Percentiles rank a stretch among this genome's conserved stretches.
Evolutionary conservation across 2,329 filamentous ascomycete genomes (phyloP).

Genomic region (Verticillium isaacii): DNA sequence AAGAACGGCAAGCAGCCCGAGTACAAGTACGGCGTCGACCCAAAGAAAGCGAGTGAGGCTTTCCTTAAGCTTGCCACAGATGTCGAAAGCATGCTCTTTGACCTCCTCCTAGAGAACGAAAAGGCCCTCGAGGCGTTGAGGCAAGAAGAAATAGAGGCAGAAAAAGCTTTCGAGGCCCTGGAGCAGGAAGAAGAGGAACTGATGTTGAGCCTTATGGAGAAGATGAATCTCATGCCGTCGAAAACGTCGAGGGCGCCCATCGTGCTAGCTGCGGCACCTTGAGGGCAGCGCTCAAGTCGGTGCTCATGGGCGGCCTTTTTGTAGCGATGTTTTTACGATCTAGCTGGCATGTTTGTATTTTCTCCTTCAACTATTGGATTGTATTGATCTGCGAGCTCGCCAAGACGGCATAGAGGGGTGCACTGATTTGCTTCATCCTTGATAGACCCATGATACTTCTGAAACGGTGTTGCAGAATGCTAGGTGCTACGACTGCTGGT

Average conservation of each 20-base stretch:
- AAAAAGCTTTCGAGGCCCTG: too few relatives aligned
- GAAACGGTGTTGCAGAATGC: too few relatives aligned
- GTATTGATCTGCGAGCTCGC: too few relatives aligned
- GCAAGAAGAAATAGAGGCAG: not conserved
- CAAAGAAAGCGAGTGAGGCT: not conserved
- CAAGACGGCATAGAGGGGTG: too few relatives aligned
- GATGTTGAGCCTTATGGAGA: not conserved
- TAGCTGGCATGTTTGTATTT: too few relatives aligned
- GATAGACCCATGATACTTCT: too few relatives aligned
- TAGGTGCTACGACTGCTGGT: too few relatives aligned
- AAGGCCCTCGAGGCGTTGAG: not conserved
- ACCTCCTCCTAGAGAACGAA: not conserved
- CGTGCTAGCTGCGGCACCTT: not conserved
- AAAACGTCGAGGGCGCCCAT: not conserved
- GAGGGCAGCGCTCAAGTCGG: not conserved
- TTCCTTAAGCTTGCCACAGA: not conserved
- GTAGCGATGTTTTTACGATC: not conserved
- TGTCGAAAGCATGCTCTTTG: not conserved
- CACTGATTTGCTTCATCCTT: too few relatives aligned
- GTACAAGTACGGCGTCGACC: not conserved
- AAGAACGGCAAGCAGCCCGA: not conserved
- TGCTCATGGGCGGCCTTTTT: not conserved
- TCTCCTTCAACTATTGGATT: too few relatives aligned
- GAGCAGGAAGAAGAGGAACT: not conserved
- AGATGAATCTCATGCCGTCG: not conserved